Percentiles rank a stretch among this genome's conserved stretches.
These are phyloP conservation scores for Eimeria acervulina DNA, from an alignment of 169 alveolate genomes.

Conservation along the genomic window DNA sequence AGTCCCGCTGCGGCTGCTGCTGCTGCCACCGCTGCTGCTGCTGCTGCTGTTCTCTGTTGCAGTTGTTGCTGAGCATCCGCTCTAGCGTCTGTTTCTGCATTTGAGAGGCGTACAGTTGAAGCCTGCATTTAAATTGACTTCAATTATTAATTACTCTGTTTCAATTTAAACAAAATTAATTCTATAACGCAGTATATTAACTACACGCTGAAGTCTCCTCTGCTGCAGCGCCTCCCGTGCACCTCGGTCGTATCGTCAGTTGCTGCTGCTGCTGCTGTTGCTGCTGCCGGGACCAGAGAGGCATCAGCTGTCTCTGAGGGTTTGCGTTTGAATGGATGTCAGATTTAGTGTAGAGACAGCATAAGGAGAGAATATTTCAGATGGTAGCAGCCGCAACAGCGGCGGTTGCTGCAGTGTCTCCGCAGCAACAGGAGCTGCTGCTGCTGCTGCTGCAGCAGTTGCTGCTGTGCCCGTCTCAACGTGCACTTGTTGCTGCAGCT, in stretches of 20 bases:
- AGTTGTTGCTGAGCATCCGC: conserved; percentile 16
- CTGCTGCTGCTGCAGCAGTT: neutral
- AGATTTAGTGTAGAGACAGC: too few relatives aligned
- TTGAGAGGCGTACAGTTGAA: neutral
- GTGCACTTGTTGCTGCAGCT: conserved; percentile 54
- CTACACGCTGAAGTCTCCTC: neutral
- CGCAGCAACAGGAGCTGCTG: conserved; percentile 57
- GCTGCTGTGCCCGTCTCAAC: neutral
- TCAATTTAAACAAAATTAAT: neutral
- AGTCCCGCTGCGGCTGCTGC: conserved; percentile 4
- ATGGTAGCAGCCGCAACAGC: conserved; percentile 15
- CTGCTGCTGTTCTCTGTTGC: neutral
- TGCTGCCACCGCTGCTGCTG: neutral
- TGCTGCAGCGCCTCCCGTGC: neutral
- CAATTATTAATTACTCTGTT: neutral
- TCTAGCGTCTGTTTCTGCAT: neutral
- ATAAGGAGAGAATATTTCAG: neutral
- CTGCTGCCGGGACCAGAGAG: neutral
- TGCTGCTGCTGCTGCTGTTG: conserved; percentile 10
- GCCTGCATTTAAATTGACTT: neutral
- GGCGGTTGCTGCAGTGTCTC: conserved; percentile 5
- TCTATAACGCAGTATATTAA: too few relatives aligned
- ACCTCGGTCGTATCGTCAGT: neutral
- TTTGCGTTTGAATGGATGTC: too few relatives aligned
- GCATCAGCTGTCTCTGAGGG: neutral